Evolutionary conservation across 352 stramenopile genomes (phyloP), one percentile per base, ranked within the genome.

Genomic region (Plasmopara muralis): DNA sequence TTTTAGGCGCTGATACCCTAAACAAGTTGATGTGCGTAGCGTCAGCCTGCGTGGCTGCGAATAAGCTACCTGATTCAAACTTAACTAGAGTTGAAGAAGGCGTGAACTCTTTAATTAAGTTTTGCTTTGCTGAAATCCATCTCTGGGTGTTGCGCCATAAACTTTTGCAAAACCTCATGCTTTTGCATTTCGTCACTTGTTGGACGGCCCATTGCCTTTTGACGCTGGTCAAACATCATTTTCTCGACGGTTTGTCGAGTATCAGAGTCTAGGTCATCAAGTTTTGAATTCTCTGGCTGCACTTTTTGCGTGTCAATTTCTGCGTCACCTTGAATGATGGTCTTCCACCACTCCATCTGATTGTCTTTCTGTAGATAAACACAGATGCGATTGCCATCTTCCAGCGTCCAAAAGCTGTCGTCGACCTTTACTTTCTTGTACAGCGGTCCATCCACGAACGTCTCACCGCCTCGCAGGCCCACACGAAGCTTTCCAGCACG

Each of bases 61-160:
- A 25, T 25, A 25, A 25, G 20, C 20, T 25, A 3, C 20, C 20
- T 25, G 3, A 25, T 25, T 3, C 20, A 25, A 25, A 25, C 20
- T 25, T 25, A 25, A 25, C 20, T 3, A 44, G 9, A 15, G 37
- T 12, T 43, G 25, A 37, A 9, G 33, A 4, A 5, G 9, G 12
- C 9, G 5, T 8, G 33, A 9, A 10, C 20, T 47, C 35, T 37
- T 81, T 83, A 98, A 56, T 82, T 95, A 58, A 99, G 91, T 68
- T 99, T 99, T 50, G 96, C 96, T 56, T 99, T 98, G 66, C 74
- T 96, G 64, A 99, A 99, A 70, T 99, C 97, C 89, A 99, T 98
- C 71, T 99, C 97, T 0, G 97, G 97, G 83, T 99, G 97, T 63
- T 96, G 87, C 38, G 81, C 86, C 89, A 99, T 99, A 68, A 99